Conservation (phyloP, 2,329 filamentous ascomycete species). For the Penicillium occitanis region DNA sequence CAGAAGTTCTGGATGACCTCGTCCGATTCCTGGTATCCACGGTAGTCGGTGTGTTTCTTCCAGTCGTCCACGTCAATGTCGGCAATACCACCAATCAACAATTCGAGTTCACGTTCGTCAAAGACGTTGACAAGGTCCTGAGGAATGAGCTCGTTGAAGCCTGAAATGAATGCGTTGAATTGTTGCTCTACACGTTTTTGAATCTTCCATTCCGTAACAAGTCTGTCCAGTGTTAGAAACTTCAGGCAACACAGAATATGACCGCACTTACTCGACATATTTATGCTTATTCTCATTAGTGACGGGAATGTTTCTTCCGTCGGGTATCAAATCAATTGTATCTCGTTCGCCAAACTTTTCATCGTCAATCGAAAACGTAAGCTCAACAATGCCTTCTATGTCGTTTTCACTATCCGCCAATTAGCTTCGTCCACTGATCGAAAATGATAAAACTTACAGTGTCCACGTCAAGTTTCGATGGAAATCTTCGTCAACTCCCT, state of each 20-base stretch:
- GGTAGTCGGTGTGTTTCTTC: conserved; percentile 99
- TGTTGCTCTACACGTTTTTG: conserved; percentile 98
- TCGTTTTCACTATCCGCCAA: conserved; percentile 70
- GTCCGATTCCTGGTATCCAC: conserved; percentile 95
- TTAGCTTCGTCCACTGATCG: not conserved
- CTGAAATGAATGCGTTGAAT: conserved; percentile 95
- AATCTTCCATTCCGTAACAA: conserved; percentile 99
- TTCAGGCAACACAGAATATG: not conserved
- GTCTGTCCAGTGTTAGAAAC: conserved; percentile 41
- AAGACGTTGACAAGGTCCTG: conserved; percentile 97
- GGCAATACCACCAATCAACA: conserved; percentile 97
- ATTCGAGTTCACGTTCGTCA: conserved; percentile 92
- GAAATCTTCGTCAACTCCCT: conserved; percentile 97
- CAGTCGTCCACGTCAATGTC: conserved; percentile 99
- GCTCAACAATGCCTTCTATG: conserved; percentile 89
- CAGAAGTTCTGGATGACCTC: conserved; percentile 99
- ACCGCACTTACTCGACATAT: conserved; percentile 75
- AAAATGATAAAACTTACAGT: conserved; percentile 53
- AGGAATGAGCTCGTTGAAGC: conserved; percentile 96
- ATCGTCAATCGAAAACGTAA: conserved; percentile 96
- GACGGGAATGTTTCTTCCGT: conserved; percentile 87
- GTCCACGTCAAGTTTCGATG: conserved; percentile 97
- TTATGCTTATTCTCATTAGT: conserved; percentile 99
- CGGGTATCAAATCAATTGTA: conserved; percentile 89
- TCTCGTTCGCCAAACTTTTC: conserved; percentile 94